phyloP scores from a whole-genome alignment of 345 rosid species.

The Passiflora organensis region DNA sequence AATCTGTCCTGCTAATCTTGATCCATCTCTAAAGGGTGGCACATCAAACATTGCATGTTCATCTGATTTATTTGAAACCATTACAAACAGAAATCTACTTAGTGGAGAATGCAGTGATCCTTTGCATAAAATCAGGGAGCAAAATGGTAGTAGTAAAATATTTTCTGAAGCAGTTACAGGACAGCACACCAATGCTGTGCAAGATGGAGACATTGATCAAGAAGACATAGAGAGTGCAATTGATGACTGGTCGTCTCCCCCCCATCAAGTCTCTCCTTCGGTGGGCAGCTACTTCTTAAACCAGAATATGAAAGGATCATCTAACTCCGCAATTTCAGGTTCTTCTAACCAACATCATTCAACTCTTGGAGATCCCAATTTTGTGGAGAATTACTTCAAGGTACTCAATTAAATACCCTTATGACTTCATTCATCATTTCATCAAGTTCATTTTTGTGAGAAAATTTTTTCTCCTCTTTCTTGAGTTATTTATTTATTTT shows the following conservation, averaged over 20 bases:
- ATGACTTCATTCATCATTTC: neutral
- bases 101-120: conserved; percentile 28
- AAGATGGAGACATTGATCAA: conserved; percentile 11
- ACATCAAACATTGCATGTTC: conserved; percentile 28
- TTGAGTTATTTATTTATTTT: neutral
- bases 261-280: conserved; percentile 28
- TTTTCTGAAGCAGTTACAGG: conserved; percentile 23
- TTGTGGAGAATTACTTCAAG: conserved; percentile 93
- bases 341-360: conserved; percentile 50
- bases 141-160: conserved; percentile 22
- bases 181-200: conserved; percentile 13
- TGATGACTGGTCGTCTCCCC: conserved; percentile 24
- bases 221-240: conserved; percentile 30
- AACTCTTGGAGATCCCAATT: conserved; percentile 76
- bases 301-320: conserved; percentile 23
- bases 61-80: conserved; percentile 25
- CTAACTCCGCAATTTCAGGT: conserved; percentile 27
- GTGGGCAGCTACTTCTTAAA: conserved; percentile 26
- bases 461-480: neutral
- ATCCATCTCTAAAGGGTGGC: conserved; percentile 35
- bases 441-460: neutral
- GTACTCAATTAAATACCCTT: conserved; percentile 23
- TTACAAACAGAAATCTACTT: conserved; percentile 16
- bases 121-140: conserved; percentile 23
- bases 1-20: conserved; percentile 29